A percentile compares a stretch with the other conserved stretches of the same genome.
phyloP scores from a whole-genome alignment of 495 filamentous ascomycete species.

The Penicillium roqueforti region DNA sequence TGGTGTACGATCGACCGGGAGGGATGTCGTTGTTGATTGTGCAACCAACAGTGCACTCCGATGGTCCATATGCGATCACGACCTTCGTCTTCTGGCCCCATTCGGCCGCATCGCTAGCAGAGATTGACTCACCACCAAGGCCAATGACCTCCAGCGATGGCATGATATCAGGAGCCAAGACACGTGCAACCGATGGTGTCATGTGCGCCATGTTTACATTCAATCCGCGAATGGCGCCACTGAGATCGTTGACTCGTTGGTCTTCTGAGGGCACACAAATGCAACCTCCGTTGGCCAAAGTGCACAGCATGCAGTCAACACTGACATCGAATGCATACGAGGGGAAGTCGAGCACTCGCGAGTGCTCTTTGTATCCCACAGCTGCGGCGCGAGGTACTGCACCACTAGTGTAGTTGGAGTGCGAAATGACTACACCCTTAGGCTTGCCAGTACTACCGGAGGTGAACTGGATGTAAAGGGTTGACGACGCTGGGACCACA shows the following conservation, averaged over 20 bases:
- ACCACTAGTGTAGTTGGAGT: slow-evolving; percentile 28
- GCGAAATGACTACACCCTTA: slow-evolving; percentile 42
- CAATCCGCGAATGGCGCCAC: slow-evolving; percentile 17
- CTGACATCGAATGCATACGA: slow-evolving; percentile 57
- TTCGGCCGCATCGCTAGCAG: slow-evolving; percentile 6
- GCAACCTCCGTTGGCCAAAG: slow-evolving; percentile 37
- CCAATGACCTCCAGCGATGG: slow-evolving; percentile 20
- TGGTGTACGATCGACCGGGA: slow-evolving; percentile 8
- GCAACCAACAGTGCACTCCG: slow-evolving; percentile 26
- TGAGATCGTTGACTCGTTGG: slow-evolving; percentile 25
- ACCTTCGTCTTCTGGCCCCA: slow-evolving; percentile 20
- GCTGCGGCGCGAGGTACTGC: neutral
- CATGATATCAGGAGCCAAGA: slow-evolving; percentile 20
- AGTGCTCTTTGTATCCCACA: neutral
- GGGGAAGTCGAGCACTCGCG: slow-evolving; percentile 54
- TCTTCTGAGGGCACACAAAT: slow-evolving; percentile 36
- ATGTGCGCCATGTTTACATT: slow-evolving; percentile 24
- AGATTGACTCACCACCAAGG: slow-evolving; percentile 22
- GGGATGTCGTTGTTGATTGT: slow-evolving; percentile 13
- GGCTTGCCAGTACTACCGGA: slow-evolving; percentile 40
- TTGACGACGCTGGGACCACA: neutral
- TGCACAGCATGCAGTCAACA: slow-evolving; percentile 52
- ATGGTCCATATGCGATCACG: slow-evolving; percentile 35
- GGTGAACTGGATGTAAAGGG: slow-evolving; percentile 28
- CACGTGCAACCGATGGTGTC: slow-evolving; percentile 22